Percentiles rank a stretch among this genome's conserved stretches.
phyloP scores from a whole-genome alignment of 257 asterid genomes.

The Gynochthodes officinalis region DNA sequence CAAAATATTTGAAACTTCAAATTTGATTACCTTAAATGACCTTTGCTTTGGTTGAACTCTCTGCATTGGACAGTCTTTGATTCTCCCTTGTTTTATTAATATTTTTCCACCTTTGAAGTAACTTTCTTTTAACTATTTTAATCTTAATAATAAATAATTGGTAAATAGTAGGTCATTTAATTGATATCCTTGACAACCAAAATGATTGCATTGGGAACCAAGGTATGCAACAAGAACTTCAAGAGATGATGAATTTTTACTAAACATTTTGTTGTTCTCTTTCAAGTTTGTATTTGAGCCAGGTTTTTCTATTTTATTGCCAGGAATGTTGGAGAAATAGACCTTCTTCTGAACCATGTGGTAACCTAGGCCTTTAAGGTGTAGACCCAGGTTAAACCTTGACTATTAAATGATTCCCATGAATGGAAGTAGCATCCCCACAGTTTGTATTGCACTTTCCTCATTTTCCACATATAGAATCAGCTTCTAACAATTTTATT shows the following conservation, averaged over 20 bases:
- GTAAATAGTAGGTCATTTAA: not conserved
- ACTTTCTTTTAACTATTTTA: not conserved
- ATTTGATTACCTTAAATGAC: not conserved
- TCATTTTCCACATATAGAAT: not conserved
- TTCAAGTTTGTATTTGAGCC: not conserved
- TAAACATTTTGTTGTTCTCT: not conserved
- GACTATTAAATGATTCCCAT: not conserved
- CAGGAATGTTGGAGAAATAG: not conserved
- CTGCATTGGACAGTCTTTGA: not conserved
- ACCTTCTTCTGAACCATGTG: not conserved
- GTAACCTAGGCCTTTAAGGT: not conserved
- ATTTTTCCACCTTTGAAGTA: not conserved
- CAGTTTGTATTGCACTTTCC: not conserved
- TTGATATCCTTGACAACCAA: not conserved
- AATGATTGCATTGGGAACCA: not conserved
- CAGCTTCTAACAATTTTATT: not conserved
- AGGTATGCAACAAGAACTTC: not conserved
- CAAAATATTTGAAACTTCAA: not conserved
- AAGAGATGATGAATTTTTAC: not conserved
- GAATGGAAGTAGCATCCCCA: not conserved
- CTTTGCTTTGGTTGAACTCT: not conserved
- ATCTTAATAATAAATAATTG: not conserved
- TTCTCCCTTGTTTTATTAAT: not conserved
- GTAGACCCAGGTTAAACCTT: not conserved
- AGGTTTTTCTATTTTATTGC: not conserved